Evolutionary conservation across 2,329 filamentous ascomycete genomes (phyloP).

Genomic region (Zasmidium angulare): DNA sequence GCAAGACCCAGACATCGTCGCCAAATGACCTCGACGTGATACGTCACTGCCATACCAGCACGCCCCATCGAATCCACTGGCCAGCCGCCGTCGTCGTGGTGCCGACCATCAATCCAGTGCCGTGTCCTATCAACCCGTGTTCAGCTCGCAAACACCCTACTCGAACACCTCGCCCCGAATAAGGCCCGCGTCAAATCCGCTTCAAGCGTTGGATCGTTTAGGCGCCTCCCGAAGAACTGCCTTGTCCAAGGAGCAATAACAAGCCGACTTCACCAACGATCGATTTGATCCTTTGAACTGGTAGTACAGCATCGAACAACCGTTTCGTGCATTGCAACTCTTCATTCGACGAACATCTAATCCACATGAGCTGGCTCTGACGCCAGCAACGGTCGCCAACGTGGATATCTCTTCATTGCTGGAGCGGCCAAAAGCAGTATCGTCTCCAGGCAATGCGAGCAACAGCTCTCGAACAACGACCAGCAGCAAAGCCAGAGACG

Average conservation of each 20-base stretch:
- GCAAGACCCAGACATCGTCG: not conserved
- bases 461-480: conserved; percentile 34
- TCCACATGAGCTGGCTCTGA: conserved; percentile 43
- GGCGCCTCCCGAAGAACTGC: conserved; percentile 2
- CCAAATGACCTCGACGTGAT: conserved; percentile 13
- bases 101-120: not conserved
- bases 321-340: not conserved
- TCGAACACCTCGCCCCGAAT: conserved; percentile 12
- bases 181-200: conserved; percentile 15
- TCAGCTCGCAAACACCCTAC: not conserved
- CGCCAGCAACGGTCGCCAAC: conserved; percentile 60
- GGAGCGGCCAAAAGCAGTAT: conserved; percentile 73
- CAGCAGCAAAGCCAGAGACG: conserved; percentile 28
- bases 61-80: conserved; percentile 15
- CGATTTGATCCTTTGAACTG: not conserved
- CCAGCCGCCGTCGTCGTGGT: conserved; percentile 3
- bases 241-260: not conserved
- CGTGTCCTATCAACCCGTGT: not conserved
- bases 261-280: not conserved
- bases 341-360: not conserved
- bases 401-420: conserved; percentile 95
- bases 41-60: conserved; percentile 17
- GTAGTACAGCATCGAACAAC: not conserved
- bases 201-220: conserved; percentile 7
- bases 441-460: conserved; percentile 52